Evolutionary conservation across 805 yeast genomes (phyloP), one percentile per base, ranked within the genome.

Genomic region (Saccharomyces eubayanus): DNA sequence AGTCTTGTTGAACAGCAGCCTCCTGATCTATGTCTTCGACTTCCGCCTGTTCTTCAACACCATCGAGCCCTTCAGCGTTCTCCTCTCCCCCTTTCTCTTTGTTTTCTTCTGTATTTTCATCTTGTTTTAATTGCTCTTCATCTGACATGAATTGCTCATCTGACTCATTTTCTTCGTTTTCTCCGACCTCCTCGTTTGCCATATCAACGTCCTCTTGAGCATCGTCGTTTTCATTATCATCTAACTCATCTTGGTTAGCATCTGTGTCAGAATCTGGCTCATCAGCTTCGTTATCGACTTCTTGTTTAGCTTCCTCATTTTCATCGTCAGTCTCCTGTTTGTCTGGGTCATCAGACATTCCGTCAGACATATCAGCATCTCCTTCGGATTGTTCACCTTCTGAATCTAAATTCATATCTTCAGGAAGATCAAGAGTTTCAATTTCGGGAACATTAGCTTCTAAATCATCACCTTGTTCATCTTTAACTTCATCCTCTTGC

Each of bases 371-470:
- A 8, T 73, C 77, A 6, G 74, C 78, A 1, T 73, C 77, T n/a
- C 75, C 77, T 5, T 70, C 77, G 1, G 72, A 79, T 1, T 74
- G 81, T 10, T 83, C 91, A 5, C 78, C 84, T 27, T 81, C 95
- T n/a, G 84, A 83, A 64, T 92, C 98, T 30, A 92, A 74, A 60
- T 92, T 83, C 77, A 92, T 80, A 62, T 91, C 96, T 14, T 94
- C 98, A 0, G 98, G 97, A 29, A 92, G 74, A 24, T 94, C 97
- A 59, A 92, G 74, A 2, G 91, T 83, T 55, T 94, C 98, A 5
- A 83, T 75, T 66, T 94, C 96, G 20, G 91, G 92, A 48, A 85
- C 89, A 54, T 83, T 74, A 16, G 81, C 80, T 47, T 89, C 96
- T 51, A 88, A 67, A 55, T 85, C 82, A 50, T 87, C 87, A 31